These are phyloP conservation scores for Rhizoclosmatium globosum DNA, from an alignment of 192 early-diverging fungal species.

Conservation along the genomic window DNA sequence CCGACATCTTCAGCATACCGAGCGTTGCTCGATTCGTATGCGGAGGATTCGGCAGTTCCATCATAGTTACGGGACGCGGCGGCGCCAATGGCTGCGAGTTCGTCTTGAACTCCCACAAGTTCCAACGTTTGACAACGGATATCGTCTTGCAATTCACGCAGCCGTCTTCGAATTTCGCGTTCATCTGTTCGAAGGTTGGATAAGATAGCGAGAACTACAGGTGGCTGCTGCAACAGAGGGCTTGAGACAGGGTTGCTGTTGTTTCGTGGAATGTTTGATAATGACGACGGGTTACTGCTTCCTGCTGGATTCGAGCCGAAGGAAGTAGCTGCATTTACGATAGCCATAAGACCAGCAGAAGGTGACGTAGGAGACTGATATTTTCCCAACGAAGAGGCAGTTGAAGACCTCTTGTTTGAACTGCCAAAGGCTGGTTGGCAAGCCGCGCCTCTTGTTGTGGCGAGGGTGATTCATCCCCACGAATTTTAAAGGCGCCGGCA, in stretches of 20 bases:
- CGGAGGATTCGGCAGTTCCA: constrained; percentile 21
- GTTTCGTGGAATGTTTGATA: background rate
- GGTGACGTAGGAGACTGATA: constrained; percentile 27
- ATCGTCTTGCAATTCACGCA: constrained; percentile 57
- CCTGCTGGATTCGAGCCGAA: constrained; percentile 3
- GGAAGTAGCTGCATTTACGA: constrained; percentile 24
- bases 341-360: constrained; percentile 28
- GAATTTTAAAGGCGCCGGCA: constrained; percentile 23
- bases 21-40: background rate
- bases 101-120: constrained; percentile 29
- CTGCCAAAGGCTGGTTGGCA: background rate
- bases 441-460: background rate
- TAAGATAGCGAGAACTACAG: constrained; percentile 6
- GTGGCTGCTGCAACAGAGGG: background rate
- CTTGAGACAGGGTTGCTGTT: background rate
- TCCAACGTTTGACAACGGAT: constrained; percentile 49
- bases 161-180: constrained; percentile 40
- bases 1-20: background rate
- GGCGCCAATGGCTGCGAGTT: constrained; percentile 4
- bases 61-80: background rate
- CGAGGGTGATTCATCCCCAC: background rate
- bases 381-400: constrained; percentile 24
- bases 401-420: background rate
- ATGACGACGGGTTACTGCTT: background rate
- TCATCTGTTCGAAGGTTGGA: constrained; percentile 30